Base-by-base conservation (phyloP, 225 moss, liverwort and hornwort species). In the Marchantia polymorpha region DNA sequence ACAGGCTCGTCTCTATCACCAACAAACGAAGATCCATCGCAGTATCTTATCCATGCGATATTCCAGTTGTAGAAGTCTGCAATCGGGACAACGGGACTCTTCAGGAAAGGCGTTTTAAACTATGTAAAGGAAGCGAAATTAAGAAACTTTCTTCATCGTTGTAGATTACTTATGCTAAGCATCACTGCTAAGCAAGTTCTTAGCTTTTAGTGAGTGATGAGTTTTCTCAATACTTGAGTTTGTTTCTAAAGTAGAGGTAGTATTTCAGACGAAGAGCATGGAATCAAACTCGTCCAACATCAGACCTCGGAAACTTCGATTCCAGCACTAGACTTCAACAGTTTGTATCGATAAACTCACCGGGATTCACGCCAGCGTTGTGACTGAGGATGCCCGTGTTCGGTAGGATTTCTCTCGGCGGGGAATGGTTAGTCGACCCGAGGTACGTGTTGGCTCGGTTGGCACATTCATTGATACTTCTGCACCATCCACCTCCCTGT, bases 61-160 rank as follows among this genome's bases (percentile, higher is more conserved):
- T 94, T 92, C 94, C 92, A 94, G 86, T 94, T 82, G 87, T 83
- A 91, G 72, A 94, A 92, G 80, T 94, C 94, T 94, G 82, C 70
- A 74, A n/a, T 23, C 61, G 23, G 23, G 22, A 61, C 39, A 5
- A 39, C 3, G 5, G n/a, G 23, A 61, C 58, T n/a, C 9, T n/a
- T 50, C 6, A 71, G 7, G n/a, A 0, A 71, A 3, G 2, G 23
- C 2, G 39, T 39, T 39, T 39, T 5, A 39, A 2, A 39, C 39
- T 2, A 5, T 39, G 3, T 39, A 5, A 39, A 39, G 39, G 3
- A 39, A 39, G 39, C 39, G 39, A 39, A 39, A 39, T 39, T 2
- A 39, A 39, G 39, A 39, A 39, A 39, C 5, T 39, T 2, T 39
- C 5, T 39, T 39, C 39, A 2, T 39, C n/a, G n/a, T n/a, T n/a